Evolutionary conservation across 2,329 filamentous ascomycete genomes (phyloP).

Genomic region (Penicillium verrucosum): DNA sequence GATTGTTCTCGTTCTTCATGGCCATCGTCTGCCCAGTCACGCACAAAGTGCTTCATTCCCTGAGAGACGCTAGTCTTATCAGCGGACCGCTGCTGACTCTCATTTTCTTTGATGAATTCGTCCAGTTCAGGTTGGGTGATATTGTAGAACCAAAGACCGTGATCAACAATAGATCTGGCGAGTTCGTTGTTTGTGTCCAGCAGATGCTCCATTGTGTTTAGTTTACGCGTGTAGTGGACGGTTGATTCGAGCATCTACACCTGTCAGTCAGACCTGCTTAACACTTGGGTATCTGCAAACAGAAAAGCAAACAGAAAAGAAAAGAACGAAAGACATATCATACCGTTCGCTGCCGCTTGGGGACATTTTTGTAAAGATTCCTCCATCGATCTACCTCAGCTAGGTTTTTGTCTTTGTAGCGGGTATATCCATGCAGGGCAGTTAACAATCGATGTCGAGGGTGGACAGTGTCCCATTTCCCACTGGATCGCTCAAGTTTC

Average conservation of each 20-base stretch:
- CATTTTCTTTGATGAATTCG: constrained; percentile 40
- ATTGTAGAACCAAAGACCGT: constrained; percentile 49
- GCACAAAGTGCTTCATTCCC: constrained; percentile 56
- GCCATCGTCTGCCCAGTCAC: constrained; percentile 55
- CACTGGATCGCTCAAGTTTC: constrained; percentile 13
- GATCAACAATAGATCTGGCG: constrained; percentile 47
- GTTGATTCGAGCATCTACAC: constrained; percentile 53
- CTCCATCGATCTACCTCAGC: constrained; percentile 22
- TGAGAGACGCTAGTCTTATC: constrained; percentile 53
- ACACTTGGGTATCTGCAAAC: not conserved
- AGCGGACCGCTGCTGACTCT: constrained; percentile 35
- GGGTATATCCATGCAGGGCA: constrained; percentile 25
- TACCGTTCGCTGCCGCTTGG: constrained; percentile 18
- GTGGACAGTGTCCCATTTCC: constrained; percentile 21
- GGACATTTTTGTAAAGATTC: constrained; percentile 21
- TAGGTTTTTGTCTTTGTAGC: constrained; percentile 21
- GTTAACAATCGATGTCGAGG: constrained; percentile 28
- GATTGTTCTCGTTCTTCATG: constrained; percentile 45
- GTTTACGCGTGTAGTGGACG: constrained; percentile 56
- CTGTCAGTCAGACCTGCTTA: not conserved
- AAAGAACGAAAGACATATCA: not conserved
- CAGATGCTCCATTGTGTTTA: constrained; percentile 44
- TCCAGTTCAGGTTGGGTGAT: constrained; percentile 47
- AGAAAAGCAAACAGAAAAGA: not conserved
- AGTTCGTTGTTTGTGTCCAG: constrained; percentile 47